Conservation (phyloP, 1,284 basidiomycete genomes). For the Trichosporon sp. region DNA sequence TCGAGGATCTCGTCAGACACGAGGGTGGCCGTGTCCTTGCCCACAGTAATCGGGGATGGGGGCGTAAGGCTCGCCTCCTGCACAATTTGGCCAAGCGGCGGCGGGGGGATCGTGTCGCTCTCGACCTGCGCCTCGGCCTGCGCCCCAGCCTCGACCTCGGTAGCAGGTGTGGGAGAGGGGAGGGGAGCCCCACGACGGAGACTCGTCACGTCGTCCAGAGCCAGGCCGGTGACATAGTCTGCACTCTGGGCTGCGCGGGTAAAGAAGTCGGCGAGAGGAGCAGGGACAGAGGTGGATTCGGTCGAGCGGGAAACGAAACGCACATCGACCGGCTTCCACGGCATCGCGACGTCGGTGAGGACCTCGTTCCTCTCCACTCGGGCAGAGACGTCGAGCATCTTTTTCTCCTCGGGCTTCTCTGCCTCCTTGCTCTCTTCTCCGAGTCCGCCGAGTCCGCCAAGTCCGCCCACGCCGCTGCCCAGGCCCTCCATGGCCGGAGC, state of each 20-base stretch:
- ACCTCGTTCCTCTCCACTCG: constrained; percentile 5
- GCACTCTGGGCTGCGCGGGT: constrained; percentile 18
- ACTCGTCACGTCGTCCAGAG: constrained; percentile 24
- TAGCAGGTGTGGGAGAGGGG: neutral
- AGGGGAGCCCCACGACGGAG: constrained; percentile 24
- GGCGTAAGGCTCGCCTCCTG: neutral
- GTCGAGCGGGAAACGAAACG: constrained; percentile 20
- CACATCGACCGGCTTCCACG: constrained; percentile 28
- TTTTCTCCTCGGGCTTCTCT: neutral
- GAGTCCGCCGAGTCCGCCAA: too few species aligned
- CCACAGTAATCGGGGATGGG: constrained; percentile 11
- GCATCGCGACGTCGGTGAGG: constrained; percentile 25
- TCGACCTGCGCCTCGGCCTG: neutral
- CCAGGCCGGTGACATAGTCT: neutral
- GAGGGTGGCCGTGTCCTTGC: constrained; percentile 19
- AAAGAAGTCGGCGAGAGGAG: constrained; percentile 25
- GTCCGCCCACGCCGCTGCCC: too few species aligned
- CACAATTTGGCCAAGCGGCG: neutral
- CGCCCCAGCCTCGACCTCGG: neutral
- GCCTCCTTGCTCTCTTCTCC: too few species aligned
- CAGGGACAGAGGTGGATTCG: constrained; percentile 7
- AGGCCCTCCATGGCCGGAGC: too few species aligned
- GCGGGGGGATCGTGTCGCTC: neutral
- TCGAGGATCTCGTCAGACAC: constrained; percentile 29
- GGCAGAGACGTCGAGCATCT: constrained; percentile 3